Base-by-base conservation (phyloP, 345 rosid species). In the Microthlaspi erraticum region DNA sequence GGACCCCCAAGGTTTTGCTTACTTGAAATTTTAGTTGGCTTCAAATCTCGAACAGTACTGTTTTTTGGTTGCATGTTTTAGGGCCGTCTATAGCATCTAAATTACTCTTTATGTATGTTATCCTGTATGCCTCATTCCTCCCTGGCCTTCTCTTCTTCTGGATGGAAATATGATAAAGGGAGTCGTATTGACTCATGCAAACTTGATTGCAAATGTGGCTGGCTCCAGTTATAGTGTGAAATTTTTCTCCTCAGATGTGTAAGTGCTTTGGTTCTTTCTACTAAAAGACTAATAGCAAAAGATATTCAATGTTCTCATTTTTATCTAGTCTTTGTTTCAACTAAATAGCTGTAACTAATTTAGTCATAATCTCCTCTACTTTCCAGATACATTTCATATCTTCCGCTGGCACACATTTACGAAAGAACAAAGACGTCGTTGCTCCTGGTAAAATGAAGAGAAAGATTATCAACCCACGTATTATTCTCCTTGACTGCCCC, bases 401-500 rank as follows among this genome's bases (percentile, higher is more conserved):
- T 94, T 76, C 99, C 99, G 2, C 74, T 91, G 86, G 97, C 97
- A 55, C 99, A 94, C 83, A 94, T 94, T 69, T 94, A 85, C 57
- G 99, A 94, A 81, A 84, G 99, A 37, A 83, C 78, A 53, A 89
- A 85, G 98, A 91, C 69, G 94, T 93, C 51, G 89, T 93, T 60
- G 91, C 90, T 52, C 98, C 98, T 18, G 97, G 96, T 7, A 93
- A 93, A 84, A 91, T 93, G 98, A 93, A 83, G 77, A 84, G 98
- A 76, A 93, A 87, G 87, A 91, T 93, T 33, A 77, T 81, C 58
- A 84, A 85, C 23, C 98, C 98, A 1, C 91, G 96, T 5, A 73
- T 93, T 69, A 85, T 91, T 57, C 97, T 93, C 69, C 94, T 93
- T 50, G 97, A 93, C 64, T 86, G 85, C 46, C 97, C 98, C n/a